Percentiles rank a stretch among this genome's conserved stretches.
These are phyloP conservation scores for Juncus effusus DNA, from an alignment of 176 grass and related monocot species.

Conservation along the genomic window DNA sequence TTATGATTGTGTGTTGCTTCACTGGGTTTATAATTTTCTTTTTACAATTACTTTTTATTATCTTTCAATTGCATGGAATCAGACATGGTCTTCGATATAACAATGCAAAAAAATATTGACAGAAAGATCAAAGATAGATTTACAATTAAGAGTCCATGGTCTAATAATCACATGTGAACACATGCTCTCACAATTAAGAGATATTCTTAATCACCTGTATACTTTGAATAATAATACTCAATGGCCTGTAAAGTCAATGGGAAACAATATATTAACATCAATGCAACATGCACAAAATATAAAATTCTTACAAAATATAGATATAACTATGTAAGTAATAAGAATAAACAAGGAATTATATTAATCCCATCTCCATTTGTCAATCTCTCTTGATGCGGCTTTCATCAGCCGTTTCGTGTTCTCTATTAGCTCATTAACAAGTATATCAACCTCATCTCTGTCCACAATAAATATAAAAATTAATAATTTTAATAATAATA, in stretches of 20 bases:
- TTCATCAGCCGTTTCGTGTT: slow-evolving; percentile 70
- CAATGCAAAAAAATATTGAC: not conserved
- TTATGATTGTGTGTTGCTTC: too few species aligned
- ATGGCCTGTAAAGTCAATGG: not conserved
- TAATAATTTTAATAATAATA: not conserved
- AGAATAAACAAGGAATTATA: too few species aligned
- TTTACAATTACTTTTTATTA: too few species aligned
- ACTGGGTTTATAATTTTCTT: too few species aligned
- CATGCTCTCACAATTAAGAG: slow-evolving; percentile 14
- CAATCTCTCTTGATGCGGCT: slow-evolving; percentile 76
- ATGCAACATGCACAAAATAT: slow-evolving; percentile 16
- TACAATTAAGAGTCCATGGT: slow-evolving; percentile 1
- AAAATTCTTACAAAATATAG: not conserved
- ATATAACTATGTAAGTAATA: not conserved
- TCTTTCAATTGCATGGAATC: too few species aligned
- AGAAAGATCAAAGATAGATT: slow-evolving; percentile 7
- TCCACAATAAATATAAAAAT: slow-evolving; percentile 6
- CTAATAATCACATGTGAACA: slow-evolving; percentile 28
- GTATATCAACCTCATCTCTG: slow-evolving; percentile 55
- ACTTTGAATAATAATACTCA: not conserved
- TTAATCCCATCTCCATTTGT: slow-evolving; percentile 72
- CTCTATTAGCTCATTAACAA: slow-evolving; percentile 78
- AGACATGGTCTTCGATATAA: too few species aligned
- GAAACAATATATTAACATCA: slow-evolving; percentile 13
- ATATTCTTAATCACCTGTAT: not conserved